phyloP scores from a whole-genome alignment of 805 yeast species.

The Ogataea allantospora region DNA sequence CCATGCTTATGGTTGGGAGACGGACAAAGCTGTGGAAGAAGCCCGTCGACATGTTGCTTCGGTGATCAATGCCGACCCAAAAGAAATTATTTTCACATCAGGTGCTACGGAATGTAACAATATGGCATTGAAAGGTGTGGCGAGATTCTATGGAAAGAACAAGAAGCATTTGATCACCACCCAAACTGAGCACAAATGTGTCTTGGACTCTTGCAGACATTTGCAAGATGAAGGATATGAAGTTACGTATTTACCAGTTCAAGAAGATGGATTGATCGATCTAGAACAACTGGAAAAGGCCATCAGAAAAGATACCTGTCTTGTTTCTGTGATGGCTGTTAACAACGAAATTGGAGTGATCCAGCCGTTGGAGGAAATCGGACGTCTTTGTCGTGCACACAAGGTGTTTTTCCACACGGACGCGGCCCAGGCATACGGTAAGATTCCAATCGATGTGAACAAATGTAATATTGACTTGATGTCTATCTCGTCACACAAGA shows the following conservation, averaged over 20 bases:
- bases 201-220: constrained; percentile 92
- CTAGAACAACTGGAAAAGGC: constrained; percentile 76
- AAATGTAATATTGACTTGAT: constrained; percentile 87
- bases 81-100: constrained; percentile 93
- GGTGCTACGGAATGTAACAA: constrained; percentile 99
- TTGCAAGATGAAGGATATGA: constrained; percentile 97
- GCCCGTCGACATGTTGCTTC: constrained; percentile 83
- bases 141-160: constrained; percentile 84
- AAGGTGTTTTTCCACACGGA: constrained; percentile 97
- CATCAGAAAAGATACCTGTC: constrained; percentile 84
- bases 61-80: constrained; percentile 89
- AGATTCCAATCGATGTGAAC: constrained; percentile 89
- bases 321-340: constrained; percentile 95
- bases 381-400: constrained; percentile 76
- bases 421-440: constrained; percentile 96
- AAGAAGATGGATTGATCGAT: constrained; percentile 72
- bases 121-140: constrained; percentile 93
- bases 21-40: constrained; percentile 84
- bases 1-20: constrained; percentile 98
- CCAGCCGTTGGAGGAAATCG: constrained; percentile 94
- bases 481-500: constrained; percentile 94
- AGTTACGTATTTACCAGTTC: constrained; percentile 88
- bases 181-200: constrained; percentile 98
- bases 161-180: constrained; percentile 94
- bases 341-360: constrained; percentile 97